Evolutionary conservation across 352 stramenopile genomes (phyloP).

Genomic region (Phytophthora podocarpi): DNA sequence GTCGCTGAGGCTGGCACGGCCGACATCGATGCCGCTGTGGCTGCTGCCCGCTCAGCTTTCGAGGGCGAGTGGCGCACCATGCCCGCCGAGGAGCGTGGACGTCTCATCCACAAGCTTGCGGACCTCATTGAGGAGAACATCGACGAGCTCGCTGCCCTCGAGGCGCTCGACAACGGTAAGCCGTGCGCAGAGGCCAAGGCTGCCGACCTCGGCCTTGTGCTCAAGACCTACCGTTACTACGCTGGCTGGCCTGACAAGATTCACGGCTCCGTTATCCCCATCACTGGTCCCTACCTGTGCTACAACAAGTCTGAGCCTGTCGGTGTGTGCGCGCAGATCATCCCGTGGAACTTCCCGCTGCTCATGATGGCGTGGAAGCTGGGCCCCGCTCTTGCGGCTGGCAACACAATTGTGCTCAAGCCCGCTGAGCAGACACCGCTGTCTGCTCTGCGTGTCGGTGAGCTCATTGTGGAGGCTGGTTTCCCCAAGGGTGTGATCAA

Average conservation of each 20-base stretch:
- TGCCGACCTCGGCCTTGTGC: conserved; percentile 80
- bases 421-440: conserved; percentile 77
- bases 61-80: conserved; percentile 65
- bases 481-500: conserved; percentile 86
- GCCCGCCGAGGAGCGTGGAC: conserved; percentile 34
- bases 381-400: conserved; percentile 85
- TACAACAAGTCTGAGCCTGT: conserved; percentile 82
- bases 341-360: conserved; percentile 96
- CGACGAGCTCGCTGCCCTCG: conserved; percentile 76
- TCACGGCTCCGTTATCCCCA: conserved; percentile 71
- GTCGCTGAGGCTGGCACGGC: conserved; percentile 63
- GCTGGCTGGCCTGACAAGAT: conserved; percentile 89
- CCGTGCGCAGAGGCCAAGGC: conserved; percentile 78
- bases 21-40: conserved; percentile 81
- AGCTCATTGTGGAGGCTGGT: conserved; percentile 79
- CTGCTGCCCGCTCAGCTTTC: conserved; percentile 69
- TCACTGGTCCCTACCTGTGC: conserved; percentile 53
- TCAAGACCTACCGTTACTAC: conserved; percentile 93
- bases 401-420: conserved; percentile 95
- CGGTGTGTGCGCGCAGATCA: conserved; percentile 70
- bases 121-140: conserved; percentile 62
- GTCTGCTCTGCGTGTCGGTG: conserved; percentile 71
- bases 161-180: conserved; percentile 96
- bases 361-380: conserved; percentile 96
- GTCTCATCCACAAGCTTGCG: conserved; percentile 43